Base-by-base conservation (phyloP, 345 rosid genomes). In the Mangifera indica region DNA sequence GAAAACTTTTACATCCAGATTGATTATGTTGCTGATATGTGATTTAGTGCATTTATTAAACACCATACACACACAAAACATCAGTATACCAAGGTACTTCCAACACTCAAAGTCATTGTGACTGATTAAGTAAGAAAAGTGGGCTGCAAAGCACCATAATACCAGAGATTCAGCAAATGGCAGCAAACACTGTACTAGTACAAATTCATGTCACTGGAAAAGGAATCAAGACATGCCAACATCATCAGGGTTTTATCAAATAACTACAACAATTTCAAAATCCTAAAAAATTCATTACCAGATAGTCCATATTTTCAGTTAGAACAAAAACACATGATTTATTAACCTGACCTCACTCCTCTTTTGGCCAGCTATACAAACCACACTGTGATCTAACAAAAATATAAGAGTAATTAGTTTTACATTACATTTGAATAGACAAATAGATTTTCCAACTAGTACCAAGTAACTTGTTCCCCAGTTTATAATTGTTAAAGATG, bases 331-430 rank as follows among this genome's bases (percentile, higher is more conserved):
- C 10, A 17, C 17, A 40, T 57, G 12, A 18, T 57, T 44, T 66
- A 24, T 68, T 25, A 68, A 17, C 62, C 37, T 14, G 24, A 14
- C 45, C 72, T 54, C 17, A 34, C 60, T 66, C 56, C 21, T 34
- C 1, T 21, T 69, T 7, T 14, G 32, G 1, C 10, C 2, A 3
- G 22, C 56, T 55, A 40, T 69, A 8, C 10, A 69, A 42, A 51
- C 32, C 44, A 67, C 54, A 40, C 63, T 42, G 53, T 22, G 42
- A 15, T 44, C 53, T 24, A 37, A 37, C 42, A 7, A 37, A 37
- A n/a, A 37, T 1, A 42, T 24, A 1, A 32, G 25, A 22, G 12
- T n/a, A 0, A 53, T 45, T 22, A 34, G 37, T 21, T 53, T 20
- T 18, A 32, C 12, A 13, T 67, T 52, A n/a, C 20, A 15, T 57